These are phyloP conservation scores for Stachybotrys elegans DNA, from an alignment of 2,329 filamentous ascomycete genomes.

Conservation along the genomic window DNA sequence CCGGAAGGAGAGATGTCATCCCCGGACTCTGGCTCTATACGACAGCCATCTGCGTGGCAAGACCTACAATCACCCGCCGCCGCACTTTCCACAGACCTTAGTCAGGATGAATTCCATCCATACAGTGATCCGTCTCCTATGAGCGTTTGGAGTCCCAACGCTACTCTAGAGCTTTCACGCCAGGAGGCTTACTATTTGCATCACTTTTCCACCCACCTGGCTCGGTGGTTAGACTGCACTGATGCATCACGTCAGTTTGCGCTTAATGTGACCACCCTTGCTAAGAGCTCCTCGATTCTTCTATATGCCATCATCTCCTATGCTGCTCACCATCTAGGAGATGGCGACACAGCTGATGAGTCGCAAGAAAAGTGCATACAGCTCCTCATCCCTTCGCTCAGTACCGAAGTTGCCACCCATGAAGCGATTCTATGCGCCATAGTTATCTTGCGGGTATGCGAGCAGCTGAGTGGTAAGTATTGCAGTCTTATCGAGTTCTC, in stretches of 20 bases:
- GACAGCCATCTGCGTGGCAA: conserved; percentile 1
- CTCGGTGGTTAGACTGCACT: conserved; percentile 13
- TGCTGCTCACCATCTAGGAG: conserved; percentile 7
- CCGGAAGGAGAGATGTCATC: background rate
- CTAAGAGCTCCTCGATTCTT: conserved; percentile 6
- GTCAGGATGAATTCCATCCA: conserved; percentile 1
- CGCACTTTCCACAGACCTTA: background rate
- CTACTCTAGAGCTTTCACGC: conserved; percentile 1
- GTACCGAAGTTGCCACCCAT: conserved; percentile 5
- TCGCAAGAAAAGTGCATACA: conserved; percentile 6
- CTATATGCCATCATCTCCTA: conserved; percentile 5
- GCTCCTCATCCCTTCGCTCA: conserved; percentile 7
- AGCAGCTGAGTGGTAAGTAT: conserved; percentile 9
- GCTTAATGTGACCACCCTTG: conserved; percentile 8
- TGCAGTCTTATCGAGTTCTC: background rate
- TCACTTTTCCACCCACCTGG: conserved; percentile 9
- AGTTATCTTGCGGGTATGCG: conserved; percentile 10
- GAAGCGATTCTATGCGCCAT: conserved; percentile 8
- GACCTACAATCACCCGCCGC: conserved; percentile 2
- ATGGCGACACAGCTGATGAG: conserved; percentile 4
- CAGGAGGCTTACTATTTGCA: conserved; percentile 7
- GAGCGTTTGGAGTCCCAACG: background rate
- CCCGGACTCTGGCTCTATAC: background rate
- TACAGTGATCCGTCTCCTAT: conserved; percentile 5
- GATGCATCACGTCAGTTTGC: conserved; percentile 13